Base-by-base conservation (phyloP, 2,329 filamentous ascomycete species). In the Penicillium sp. region DNA sequence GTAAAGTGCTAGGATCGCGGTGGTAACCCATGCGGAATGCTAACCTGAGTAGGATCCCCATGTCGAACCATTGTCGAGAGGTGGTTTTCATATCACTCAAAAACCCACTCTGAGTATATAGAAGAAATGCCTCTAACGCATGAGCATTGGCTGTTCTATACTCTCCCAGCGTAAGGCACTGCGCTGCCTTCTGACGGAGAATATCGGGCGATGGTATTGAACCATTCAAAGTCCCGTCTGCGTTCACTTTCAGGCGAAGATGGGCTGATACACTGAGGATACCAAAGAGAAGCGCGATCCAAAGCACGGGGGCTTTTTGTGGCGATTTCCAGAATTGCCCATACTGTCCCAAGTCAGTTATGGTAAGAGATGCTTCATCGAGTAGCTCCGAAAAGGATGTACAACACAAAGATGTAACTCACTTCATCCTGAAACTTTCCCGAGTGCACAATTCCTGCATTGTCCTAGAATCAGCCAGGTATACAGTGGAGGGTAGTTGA, bases 21-120 rank as follows among this genome's bases (percentile, higher is more conserved):
- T 85, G 83, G 57, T 84, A 80, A n/a, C 82, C 83, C 79, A 84
- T 84, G 25, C 80, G 75, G 75, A 84, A 82, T 2, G 83, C 82
- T 44, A 44, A 19, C 8, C 42, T 44, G 11, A 31, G 26, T 17
- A 44, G 16, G 17, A 44, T 12, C 5, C 42, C 42, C n/a, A 44
- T 44, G 11, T 44, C 42, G n/a, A 44, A 28, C 42, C 42, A 44
- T 12, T 44, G 42, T 30, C 42, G 25, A 11, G 26, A 28, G 7
- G 5, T 14, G 16, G 28, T 44, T 31, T 19, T 44, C 42, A 44
- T 30, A 10, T 44, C 42, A 1, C 28, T 25, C 12, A 44, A 19
- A 17, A 12, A 76, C 75, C 62, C 81, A 80, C 60, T 84, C 38
- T 53, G 50, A 19, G 47, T 16, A 25, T 53, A 48, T 17, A 53